Base-by-base conservation (phyloP, 2,329 filamentous ascomycete species). In the Ophiostoma sp. region DNA sequence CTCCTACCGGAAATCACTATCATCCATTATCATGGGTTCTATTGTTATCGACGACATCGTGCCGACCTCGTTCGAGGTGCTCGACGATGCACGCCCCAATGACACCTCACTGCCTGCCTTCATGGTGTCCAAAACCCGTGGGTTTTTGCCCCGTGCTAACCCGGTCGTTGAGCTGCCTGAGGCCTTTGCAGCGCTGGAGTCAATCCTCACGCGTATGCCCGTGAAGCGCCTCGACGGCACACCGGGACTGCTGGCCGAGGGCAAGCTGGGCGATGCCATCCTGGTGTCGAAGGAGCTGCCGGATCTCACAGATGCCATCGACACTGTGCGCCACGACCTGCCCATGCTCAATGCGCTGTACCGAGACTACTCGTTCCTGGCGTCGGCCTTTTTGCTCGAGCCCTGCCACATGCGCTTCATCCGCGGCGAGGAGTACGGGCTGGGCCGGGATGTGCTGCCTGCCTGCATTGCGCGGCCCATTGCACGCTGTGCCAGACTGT, bases 301-400 rank as follows among this genome's bases (percentile, higher is more conserved):
- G 16, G 91, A 97, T 77, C 82, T 97, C 64, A 91, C 89, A 0
- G 82, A 82, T 5, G 83, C 86, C 72, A 84, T 97, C 69, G 89
- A 95, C 74, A 86, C 87, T 77, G 89, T 90, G 73, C 82, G 85
- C 73, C 81, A 88, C 70, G 89, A 97, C 78, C 83, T 94, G 52
- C 89, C 89, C 16, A 80, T 92, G 69, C 87, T 96, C 82, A 95
- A 93, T 74, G 93, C 93, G 45, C 80, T 96, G 64, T 97, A 97
- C 78, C 85, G 93, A 27, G 93, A 97, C 80, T 97, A 97, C 77
- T 91, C 90, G 14, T 97, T 97, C 82, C 80, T 97, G 42, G 90
- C 93, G 5, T 96, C 91, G 38, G 91, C 92, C 0, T 97, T 96
- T 76, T 82, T 97, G 42, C 87, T 97, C 42, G 93, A 97, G 81